Conservation (phyloP, 768 basidiomycete genomes). For the Trametes coccinea region DNA sequence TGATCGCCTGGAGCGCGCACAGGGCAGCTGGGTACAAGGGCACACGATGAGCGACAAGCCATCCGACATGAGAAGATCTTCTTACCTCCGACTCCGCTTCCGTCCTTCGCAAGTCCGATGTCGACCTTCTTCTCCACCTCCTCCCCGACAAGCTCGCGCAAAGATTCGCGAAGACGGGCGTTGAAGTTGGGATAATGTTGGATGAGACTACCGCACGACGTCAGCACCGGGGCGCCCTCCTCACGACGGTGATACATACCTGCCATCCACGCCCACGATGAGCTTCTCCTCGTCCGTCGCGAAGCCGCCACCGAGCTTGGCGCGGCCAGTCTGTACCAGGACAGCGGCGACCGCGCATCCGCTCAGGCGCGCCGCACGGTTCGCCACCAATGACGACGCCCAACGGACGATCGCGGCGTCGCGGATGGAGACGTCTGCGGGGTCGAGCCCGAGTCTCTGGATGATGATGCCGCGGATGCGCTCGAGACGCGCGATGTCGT, state of each 20-base stretch:
- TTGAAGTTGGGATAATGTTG: constrained; percentile 93
- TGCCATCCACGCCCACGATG: constrained; percentile 91
- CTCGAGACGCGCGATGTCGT: constrained; percentile 42
- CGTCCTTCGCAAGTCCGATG: constrained; percentile 95
- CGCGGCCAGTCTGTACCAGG: constrained; percentile 76
- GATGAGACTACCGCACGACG: constrained; percentile 59
- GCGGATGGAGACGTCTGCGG: constrained; percentile 48
- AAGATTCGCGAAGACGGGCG: constrained; percentile 66
- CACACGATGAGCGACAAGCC: constrained; percentile 1
- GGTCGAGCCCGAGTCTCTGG: constrained; percentile 57
- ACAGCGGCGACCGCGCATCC: constrained; percentile 87
- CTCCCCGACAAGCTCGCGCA: constrained; percentile 74
- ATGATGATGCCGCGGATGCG: constrained; percentile 62
- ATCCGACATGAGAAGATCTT: not conserved
- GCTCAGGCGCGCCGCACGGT: constrained; percentile 80
- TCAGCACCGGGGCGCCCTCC: not conserved
- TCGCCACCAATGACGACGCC: constrained; percentile 75
- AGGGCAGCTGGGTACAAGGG: constrained; percentile 63
- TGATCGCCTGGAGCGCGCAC: constrained; percentile 81
- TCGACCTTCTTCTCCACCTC: constrained; percentile 78
- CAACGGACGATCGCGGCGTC: constrained; percentile 75
- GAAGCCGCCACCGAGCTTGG: constrained; percentile 46
- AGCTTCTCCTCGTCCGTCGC: constrained; percentile 44
- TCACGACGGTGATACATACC: constrained; percentile 43
- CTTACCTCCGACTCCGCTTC: constrained; percentile 95